Base-by-base conservation (phyloP, 2,329 filamentous ascomycete genomes). In the Phoma sp. region DNA sequence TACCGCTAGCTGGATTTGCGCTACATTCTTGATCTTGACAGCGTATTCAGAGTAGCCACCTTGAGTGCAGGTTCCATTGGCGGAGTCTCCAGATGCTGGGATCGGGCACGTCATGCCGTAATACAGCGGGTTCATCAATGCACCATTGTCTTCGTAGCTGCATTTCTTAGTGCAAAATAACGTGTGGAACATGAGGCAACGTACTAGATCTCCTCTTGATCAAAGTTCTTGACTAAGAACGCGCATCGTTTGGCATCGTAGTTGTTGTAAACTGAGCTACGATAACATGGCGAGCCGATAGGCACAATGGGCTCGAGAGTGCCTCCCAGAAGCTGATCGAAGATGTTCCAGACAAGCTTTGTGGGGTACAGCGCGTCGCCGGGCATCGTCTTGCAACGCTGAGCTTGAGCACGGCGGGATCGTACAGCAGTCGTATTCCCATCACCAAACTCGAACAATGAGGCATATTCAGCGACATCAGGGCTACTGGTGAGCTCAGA, bases 361-460 rank as follows among this genome's bases (percentile, higher is more conserved):
- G 40, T 53, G 0, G 68, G 69, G 27, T 66, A 71, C 10, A 64
- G 38, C 1, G 46, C n/a, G 43, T 71, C 69, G 3, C 68, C 65
- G 13, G 69, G 69, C 54, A 64, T 64, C 0, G 66, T 68, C 52
- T 70, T 71, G 61, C 69, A 70, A 6, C 55, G 59, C 8, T 53
- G 44, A 9, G 59, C 14, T 8, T 56, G 58, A 29, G 52, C 41
- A 9, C 59, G 57, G 24, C 60, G 58, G 30, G 52, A 23, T 18
- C 36, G 48, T 25, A 22, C 35, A 7, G 54, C 36, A 32, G 35
- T 38, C 7, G 60, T 52, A 7, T 64, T 56, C 4, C 48, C 42
- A 42, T 69, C 61, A 11, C 53, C 67, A 30, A 71, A 83, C 70
- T 42, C 80, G 78, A 51, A 66, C 1, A 68, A 54, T 6, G 61